A percentile compares a stretch with the other conserved stretches of the same genome.
Conservation (phyloP, 23 red algal species). For the Cyanidiococcus yangmingshanensis region DNA sequence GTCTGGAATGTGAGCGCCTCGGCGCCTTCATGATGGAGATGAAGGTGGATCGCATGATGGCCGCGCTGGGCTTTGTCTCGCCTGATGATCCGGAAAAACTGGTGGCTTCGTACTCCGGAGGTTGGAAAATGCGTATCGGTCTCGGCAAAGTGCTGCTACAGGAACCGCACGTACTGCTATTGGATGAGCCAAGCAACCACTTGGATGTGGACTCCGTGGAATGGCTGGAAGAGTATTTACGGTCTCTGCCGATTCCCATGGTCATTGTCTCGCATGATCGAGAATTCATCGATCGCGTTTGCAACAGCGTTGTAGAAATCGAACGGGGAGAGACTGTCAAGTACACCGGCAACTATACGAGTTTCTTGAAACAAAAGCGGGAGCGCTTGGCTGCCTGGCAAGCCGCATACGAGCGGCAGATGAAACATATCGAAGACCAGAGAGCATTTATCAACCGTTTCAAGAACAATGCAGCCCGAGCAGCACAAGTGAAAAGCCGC, state of each 20-base stretch:
- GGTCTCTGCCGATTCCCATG: conserved; percentile 46
- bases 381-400: conserved; percentile 69
- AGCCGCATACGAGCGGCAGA: conserved; percentile 71
- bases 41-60: conserved; percentile 71
- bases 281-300: conserved; percentile 81
- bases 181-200: conserved; percentile 98
- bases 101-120: conserved; percentile 84
- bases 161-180: conserved; percentile 77
- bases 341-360: conserved; percentile 87
- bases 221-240: conserved; percentile 81
- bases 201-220: conserved; percentile 82
- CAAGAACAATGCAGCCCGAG: conserved; percentile 39
- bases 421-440: conserved; percentile 83
- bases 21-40: conserved; percentile 73
- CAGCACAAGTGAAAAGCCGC: conserved; percentile 75
- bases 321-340: conserved; percentile 79
- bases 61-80: conserved; percentile 63
- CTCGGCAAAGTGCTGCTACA: conserved; percentile 90
- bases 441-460: conserved; percentile 66
- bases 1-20: conserved; percentile 50
- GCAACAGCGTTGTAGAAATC: conserved; percentile 91
- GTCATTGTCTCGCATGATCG: conserved; percentile 96
- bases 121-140: conserved; percentile 99
- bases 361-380: conserved; percentile 58
- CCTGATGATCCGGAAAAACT: conserved; percentile 73